Evolutionary conservation across 2,329 filamentous ascomycete genomes (phyloP).

Genomic region (Colletotrichum sp.): DNA sequence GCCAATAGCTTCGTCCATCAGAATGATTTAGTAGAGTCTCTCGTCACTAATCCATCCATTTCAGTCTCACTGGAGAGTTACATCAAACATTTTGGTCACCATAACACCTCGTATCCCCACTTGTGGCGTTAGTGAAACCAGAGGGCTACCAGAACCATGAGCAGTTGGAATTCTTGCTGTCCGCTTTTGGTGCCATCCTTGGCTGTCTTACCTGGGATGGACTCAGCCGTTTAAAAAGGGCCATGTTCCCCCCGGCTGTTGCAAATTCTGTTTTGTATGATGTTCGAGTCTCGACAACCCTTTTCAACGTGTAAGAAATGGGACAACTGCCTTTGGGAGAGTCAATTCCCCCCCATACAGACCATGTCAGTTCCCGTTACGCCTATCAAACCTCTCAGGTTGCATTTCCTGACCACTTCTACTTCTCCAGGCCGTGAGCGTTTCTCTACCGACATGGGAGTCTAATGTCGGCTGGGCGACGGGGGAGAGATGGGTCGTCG

Average conservation of each 20-base stretch:
- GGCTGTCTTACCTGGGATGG: not conserved
- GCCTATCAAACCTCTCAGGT: not conserved
- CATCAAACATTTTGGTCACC: not conserved
- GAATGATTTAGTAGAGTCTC: not conserved
- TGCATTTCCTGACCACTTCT: not conserved
- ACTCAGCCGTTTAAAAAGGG: not conserved
- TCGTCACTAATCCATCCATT: fast-evolving
- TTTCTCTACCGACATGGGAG: constrained; percentile 92
- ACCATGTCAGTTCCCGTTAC: constrained; percentile 65
- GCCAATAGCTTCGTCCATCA: not conserved
- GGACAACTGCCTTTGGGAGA: constrained; percentile 64
- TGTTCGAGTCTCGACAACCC: not conserved
- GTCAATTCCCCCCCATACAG: constrained; percentile 77
- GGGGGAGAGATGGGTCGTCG: constrained; percentile 83
- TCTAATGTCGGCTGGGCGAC: constrained; percentile 94
- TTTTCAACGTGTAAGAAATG: constrained; percentile 36
- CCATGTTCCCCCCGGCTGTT: not conserved
- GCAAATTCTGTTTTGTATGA: not conserved
- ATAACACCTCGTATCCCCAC: not conserved
- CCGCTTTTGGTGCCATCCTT: not conserved
- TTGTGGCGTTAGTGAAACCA: not conserved
- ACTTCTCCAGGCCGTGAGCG: constrained; percentile 79
- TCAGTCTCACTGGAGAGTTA: not conserved
- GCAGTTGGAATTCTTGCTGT: not conserved
- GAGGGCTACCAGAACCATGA: not conserved